Evolutionary conservation across 768 basidiomycete species (phyloP).

Genomic region (Suillus subalutaceus): DNA sequence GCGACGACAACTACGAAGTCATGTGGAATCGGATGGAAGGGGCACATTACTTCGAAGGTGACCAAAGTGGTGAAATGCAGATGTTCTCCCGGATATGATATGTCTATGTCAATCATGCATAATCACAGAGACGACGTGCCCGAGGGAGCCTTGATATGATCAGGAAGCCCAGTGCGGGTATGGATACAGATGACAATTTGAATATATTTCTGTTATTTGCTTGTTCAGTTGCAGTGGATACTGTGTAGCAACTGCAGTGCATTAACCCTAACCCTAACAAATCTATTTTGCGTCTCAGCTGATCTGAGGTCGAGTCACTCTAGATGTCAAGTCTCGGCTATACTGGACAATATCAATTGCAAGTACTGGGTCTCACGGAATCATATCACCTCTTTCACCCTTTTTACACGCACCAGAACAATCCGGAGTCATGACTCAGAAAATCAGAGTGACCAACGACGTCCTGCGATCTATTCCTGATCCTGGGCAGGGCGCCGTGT

Average conservation of each 20-base stretch:
- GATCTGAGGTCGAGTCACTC: background rate
- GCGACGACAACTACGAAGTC: background rate
- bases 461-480: slow-evolving; percentile 53
- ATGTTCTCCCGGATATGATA: too few species aligned
- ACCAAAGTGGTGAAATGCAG: background rate
- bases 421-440: slow-evolving; percentile 48
- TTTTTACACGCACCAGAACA: background rate
- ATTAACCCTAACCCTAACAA: too few species aligned
- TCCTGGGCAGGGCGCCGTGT: slow-evolving; percentile 57
- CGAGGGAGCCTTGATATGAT: background rate
- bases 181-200: background rate
- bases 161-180: background rate
- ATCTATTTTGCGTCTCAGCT: background rate
- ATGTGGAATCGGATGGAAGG: background rate
- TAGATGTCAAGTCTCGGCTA: background rate
- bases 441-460: slow-evolving; percentile 52
- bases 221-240: background rate
- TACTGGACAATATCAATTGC: background rate
- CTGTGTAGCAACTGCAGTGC: too few species aligned
- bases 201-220: background rate
- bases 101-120: background rate
- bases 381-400: background rate
- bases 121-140: background rate
- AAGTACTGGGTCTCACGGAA: background rate
- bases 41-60: background rate